A percentile compares a stretch with the other conserved stretches of the same genome.
Conservation (phyloP, 805 yeast genomes). For the Monosporozyma aerobia region DNA sequence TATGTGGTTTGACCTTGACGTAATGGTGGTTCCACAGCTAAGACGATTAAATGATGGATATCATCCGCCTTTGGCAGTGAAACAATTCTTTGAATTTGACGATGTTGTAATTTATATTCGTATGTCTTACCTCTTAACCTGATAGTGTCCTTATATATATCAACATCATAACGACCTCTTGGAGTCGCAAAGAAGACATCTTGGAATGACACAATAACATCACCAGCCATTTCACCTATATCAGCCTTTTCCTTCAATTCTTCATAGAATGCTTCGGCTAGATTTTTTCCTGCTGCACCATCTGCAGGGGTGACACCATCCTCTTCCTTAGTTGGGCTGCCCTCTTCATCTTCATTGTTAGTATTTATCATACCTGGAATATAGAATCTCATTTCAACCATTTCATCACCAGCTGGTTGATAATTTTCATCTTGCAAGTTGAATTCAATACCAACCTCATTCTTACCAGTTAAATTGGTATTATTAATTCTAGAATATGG, state of each 20-base stretch:
- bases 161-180: constrained; percentile 96
- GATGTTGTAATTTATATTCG: constrained; percentile 89
- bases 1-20: constrained; percentile 98
- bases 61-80: constrained; percentile 93
- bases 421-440: constrained; percentile 46
- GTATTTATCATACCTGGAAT: constrained; percentile 73
- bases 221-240: constrained; percentile 90
- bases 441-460: constrained; percentile 88
- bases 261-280: constrained; percentile 83
- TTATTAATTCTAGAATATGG: constrained; percentile 76
- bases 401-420: constrained; percentile 81
- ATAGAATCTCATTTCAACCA: constrained; percentile 89
- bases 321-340: constrained; percentile 3
- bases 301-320: constrained; percentile 17
- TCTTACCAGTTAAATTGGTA: constrained; percentile 82
- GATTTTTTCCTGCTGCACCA: constrained; percentile 35
- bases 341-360: constrained; percentile 22
- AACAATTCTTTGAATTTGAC: constrained; percentile 82
- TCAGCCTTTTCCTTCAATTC: constrained; percentile 87
- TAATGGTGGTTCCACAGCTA: constrained; percentile 93
- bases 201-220: constrained; percentile 85
- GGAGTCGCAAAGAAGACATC: constrained; percentile 92
- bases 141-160: constrained; percentile 78
- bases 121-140: constrained; percentile 95
- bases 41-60: constrained; percentile 72